These are phyloP conservation scores for Torulaspora pretoriensis DNA, from an alignment of 1,139 yeast species.

Conservation along the genomic window DNA sequence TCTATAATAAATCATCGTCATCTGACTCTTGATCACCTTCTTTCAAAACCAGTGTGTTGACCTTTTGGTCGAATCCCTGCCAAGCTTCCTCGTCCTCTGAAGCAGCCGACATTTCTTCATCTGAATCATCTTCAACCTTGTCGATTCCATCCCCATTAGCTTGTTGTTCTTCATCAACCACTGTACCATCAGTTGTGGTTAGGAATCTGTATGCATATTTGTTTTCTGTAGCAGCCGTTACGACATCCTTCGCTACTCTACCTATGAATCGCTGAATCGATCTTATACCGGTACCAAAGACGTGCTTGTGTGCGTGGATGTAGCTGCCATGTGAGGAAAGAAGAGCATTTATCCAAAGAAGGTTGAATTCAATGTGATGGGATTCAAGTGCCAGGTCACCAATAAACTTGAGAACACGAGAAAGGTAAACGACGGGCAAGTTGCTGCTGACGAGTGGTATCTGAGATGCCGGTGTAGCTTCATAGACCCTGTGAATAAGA, in stretches of 20 bases:
- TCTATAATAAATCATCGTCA: slow-evolving; percentile 19
- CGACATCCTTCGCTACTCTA: slow-evolving; percentile 70
- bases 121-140: slow-evolving; percentile 19
- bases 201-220: slow-evolving; percentile 49
- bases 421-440: slow-evolving; percentile 73
- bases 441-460: slow-evolving; percentile 60
- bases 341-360: slow-evolving; percentile 72
- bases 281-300: slow-evolving; percentile 64
- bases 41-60: slow-evolving; percentile 10
- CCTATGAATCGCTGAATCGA: slow-evolving; percentile 71
- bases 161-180: slow-evolving; percentile 15
- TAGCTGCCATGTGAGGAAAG: slow-evolving; percentile 73
- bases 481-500: slow-evolving; percentile 70
- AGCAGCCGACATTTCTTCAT: slow-evolving; percentile 17
- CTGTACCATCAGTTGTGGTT: slow-evolving; percentile 37
- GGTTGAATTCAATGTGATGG: slow-evolving; percentile 78
- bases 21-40: slow-evolving; percentile 18
- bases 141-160: slow-evolving; percentile 1
- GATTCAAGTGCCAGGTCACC: slow-evolving; percentile 70
- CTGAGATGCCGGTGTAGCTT: slow-evolving; percentile 70
- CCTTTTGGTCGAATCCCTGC: slow-evolving; percentile 14
- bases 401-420: slow-evolving; percentile 62
- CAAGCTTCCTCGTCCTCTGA: slow-evolving; percentile 24
- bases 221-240: slow-evolving; percentile 51
- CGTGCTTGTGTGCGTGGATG: slow-evolving; percentile 58